Percentiles rank a stretch among this genome's conserved stretches.
Evolutionary conservation across 176 grass and related monocot species (phyloP).

Genomic region (Rhipidocladum racemiflorum): DNA sequence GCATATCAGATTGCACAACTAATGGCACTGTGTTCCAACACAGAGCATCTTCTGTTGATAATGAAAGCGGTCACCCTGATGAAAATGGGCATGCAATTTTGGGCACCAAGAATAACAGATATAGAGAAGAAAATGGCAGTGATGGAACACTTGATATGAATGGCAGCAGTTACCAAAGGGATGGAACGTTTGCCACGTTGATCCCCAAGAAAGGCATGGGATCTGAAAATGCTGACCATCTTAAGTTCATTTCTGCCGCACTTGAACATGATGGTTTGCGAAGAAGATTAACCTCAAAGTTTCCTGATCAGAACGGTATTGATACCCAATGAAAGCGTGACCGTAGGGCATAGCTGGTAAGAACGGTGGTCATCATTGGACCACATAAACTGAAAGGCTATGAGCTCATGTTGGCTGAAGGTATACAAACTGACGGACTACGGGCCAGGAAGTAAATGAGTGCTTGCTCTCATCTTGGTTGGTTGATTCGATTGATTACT

Average conservation of each 20-base stretch:
- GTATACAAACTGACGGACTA: slow-evolving; percentile 29
- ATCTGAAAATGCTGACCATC: slow-evolving; percentile 27
- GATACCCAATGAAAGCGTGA: slow-evolving; percentile 39
- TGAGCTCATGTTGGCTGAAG: slow-evolving; percentile 15
- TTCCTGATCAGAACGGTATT: slow-evolving; percentile 38
- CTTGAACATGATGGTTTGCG: slow-evolving; percentile 33
- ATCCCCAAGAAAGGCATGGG: slow-evolving; percentile 18
- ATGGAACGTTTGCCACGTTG: slow-evolving; percentile 7
- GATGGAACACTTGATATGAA: slow-evolving; percentile 3
- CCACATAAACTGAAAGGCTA: not conserved
- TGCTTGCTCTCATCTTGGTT: slow-evolving; percentile 21
- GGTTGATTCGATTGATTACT: slow-evolving; percentile 35
- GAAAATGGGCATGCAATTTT: slow-evolving; percentile 34
- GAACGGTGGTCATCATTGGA: not conserved
- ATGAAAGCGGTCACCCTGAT: not conserved
- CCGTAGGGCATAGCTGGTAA: not conserved
- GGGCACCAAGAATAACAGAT: slow-evolving; percentile 1
- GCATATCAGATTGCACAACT: slow-evolving; percentile 13
- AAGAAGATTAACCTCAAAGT: slow-evolving; percentile 30
- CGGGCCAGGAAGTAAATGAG: slow-evolving; percentile 10
- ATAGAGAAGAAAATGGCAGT: slow-evolving; percentile 25
- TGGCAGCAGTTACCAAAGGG: not conserved
- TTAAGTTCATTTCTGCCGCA: slow-evolving; percentile 11
- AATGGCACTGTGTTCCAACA: slow-evolving; percentile 4
- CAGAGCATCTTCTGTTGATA: not conserved